phyloP scores from a whole-genome alignment of 1,139 yeast species.

The Meyerozyma guilliermondii region DNA sequence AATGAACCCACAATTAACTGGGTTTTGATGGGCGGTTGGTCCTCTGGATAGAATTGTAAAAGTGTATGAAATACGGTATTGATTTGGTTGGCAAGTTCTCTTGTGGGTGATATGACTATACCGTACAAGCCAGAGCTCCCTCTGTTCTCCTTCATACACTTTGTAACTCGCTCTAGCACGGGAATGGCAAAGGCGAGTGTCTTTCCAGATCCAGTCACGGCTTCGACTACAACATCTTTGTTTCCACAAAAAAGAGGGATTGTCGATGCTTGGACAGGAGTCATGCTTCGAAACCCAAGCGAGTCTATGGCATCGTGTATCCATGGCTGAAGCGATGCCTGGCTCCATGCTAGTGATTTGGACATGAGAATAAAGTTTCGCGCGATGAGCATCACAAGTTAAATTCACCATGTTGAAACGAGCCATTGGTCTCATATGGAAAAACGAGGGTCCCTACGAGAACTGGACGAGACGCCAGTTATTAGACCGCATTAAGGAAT shows the following conservation, averaged over 20 bases:
- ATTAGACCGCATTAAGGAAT: conserved; percentile 40
- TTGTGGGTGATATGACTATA: conserved; percentile 78
- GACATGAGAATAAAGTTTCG: neutral
- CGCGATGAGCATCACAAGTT: neutral
- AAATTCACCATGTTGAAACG: conserved; percentile 19
- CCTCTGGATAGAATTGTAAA: conserved; percentile 56
- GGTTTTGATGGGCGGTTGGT: conserved; percentile 40
- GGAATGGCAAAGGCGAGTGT: conserved; percentile 87
- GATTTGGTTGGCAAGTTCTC: conserved; percentile 88
- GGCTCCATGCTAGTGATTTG: conserved; percentile 3
- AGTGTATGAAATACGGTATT: conserved; percentile 59
- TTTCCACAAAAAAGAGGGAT: conserved; percentile 83
- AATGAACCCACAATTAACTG: conserved; percentile 83
- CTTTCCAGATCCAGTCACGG: conserved; percentile 97
- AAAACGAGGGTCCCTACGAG: conserved; percentile 24
- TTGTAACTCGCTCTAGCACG: conserved; percentile 58
- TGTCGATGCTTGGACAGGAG: conserved; percentile 96
- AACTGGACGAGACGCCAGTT: conserved; percentile 52
- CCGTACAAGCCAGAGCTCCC: conserved; percentile 48
- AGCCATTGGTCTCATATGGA: conserved; percentile 14
- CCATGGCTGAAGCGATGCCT: conserved; percentile 35
- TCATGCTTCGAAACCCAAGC: conserved; percentile 77
- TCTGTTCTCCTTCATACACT: conserved; percentile 18
- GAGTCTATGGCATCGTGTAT: conserved; percentile 60
- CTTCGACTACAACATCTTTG: conserved; percentile 94